A percentile compares a stretch with the other conserved stretches of the same genome.
Evolutionary conservation across 352 stramenopile species (phyloP).

Genomic region (Aphanomyces invadans): DNA sequence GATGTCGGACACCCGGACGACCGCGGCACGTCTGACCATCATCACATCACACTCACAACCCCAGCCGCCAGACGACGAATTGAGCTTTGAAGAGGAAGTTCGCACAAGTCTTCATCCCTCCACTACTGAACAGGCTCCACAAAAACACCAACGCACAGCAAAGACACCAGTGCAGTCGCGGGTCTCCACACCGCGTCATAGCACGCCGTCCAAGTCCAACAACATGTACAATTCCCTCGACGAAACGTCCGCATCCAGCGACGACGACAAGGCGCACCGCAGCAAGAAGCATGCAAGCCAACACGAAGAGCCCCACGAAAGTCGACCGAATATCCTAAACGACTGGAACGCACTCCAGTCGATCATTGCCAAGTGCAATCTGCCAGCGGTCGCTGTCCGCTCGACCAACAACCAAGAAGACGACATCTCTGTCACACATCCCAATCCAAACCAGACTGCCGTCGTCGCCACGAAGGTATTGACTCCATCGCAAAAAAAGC

Average conservation of each 20-base stretch:
- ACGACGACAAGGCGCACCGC: neutral
- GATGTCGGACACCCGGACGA: neutral
- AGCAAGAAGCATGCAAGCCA: neutral
- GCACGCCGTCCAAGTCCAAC: neutral
- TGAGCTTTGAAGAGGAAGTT: neutral
- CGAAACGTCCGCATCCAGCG: neutral
- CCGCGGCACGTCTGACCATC: neutral
- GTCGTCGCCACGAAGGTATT: neutral
- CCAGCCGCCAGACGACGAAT: neutral
- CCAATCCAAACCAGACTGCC: too few relatives aligned
- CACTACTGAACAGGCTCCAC: neutral
- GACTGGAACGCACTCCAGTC: constrained; percentile 11
- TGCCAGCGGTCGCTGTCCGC: neutral
- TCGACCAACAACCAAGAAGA: neutral
- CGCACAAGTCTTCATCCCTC: neutral
- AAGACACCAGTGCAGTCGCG: neutral
- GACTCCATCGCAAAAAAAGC: constrained; percentile 9
- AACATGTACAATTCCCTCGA: constrained; percentile 17
- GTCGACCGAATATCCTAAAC: neutral
- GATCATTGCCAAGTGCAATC: constrained; percentile 23
- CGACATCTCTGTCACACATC: too few relatives aligned
- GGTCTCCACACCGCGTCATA: neutral
- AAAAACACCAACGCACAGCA: neutral
- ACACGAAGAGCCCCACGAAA: neutral
- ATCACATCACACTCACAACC: neutral